phyloP scores from a whole-genome alignment of 345 rosid genomes.

The Triadica sebifera region DNA sequence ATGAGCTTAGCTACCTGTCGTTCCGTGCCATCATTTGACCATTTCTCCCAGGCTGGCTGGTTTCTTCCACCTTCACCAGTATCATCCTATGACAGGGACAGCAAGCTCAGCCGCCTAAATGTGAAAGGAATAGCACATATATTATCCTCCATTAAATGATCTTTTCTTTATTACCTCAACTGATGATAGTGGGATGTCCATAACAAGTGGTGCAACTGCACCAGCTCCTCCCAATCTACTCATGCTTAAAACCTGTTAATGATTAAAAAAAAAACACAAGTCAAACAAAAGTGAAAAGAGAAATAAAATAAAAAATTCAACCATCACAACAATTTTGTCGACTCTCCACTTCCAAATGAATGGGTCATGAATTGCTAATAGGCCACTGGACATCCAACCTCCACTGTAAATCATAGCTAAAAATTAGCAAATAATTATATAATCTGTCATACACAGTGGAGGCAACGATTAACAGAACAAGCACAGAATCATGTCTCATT shows the following conservation, averaged over 20 bases:
- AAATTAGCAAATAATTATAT: neutral
- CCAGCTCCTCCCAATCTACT: constrained; percentile 98
- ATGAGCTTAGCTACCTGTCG: constrained; percentile 92
- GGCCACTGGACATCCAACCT: constrained; percentile 13
- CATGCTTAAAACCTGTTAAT: constrained; percentile 91
- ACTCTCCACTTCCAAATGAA: constrained; percentile 7
- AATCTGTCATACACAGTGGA: neutral
- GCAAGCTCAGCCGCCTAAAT: constrained; percentile 8
- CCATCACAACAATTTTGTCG: constrained; percentile 6
- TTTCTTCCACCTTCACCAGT: constrained; percentile 72
- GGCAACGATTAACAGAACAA: neutral
- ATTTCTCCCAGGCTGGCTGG: constrained; percentile 96
- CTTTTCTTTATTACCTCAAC: constrained; percentile 63
- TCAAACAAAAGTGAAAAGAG: neutral
- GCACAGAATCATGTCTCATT: neutral
- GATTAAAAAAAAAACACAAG: neutral
- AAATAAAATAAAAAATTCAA: neutral
- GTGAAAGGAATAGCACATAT: constrained; percentile 4
- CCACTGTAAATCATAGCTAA: neutral
- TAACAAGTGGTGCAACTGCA: constrained; percentile 98
- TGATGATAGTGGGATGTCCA: constrained; percentile 86
- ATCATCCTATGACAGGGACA: constrained; percentile 57
- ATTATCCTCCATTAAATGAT: neutral
- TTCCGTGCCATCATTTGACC: constrained; percentile 96
- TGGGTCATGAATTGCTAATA: neutral